These are phyloP conservation scores for Persicaria tinctoria DNA, from an alignment of 148 eudicot species.

Conservation along the genomic window DNA sequence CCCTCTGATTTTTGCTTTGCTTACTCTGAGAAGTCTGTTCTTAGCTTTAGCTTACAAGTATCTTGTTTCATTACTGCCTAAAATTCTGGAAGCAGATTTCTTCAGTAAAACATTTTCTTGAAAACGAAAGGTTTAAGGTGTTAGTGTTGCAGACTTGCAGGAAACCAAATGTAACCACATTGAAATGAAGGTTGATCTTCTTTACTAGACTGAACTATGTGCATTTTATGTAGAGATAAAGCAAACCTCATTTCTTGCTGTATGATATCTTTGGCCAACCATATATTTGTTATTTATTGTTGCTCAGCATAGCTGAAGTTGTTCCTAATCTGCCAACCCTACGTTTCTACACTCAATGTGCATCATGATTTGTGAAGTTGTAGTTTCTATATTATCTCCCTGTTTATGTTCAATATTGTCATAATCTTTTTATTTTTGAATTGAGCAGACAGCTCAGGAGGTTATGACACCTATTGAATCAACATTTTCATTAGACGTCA, in stretches of 20 bases:
- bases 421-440: neutral
- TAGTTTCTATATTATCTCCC: neutral
- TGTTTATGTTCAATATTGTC: neutral
- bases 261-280: neutral
- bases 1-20: too few species aligned
- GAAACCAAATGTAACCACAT: neutral
- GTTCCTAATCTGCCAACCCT: neutral
- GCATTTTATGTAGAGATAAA: neutral
- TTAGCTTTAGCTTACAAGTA: neutral
- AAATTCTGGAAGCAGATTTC: neutral
- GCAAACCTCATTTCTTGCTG: too few species aligned
- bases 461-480: constrained; percentile 98
- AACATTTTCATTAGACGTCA: constrained; percentile 80
- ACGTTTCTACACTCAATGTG: neutral
- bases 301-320: neutral
- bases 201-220: constrained; percentile 1
- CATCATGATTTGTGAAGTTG: neutral
- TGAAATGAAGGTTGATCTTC: neutral
- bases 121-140: neutral
- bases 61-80: neutral
- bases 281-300: neutral
- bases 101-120: neutral
- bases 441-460: constrained; percentile 76
- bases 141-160: neutral
- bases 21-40: neutral